Conservation (phyloP, 1,284 basidiomycete species). For the Puccinia hordei region DNA sequence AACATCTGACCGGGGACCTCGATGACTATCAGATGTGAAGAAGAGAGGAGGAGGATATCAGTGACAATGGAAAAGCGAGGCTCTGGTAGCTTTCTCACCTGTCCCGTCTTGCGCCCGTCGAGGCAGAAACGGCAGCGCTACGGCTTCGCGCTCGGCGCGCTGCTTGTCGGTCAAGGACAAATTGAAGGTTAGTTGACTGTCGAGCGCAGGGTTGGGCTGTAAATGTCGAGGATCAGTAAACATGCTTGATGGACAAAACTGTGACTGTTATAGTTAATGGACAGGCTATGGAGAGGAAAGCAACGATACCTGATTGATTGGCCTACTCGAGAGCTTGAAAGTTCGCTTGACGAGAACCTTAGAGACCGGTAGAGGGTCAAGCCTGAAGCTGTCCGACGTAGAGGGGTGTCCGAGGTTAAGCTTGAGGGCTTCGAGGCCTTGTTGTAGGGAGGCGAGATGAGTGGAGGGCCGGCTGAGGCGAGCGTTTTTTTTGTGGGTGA, state of each 20-base stretch:
- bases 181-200: constrained; percentile 39
- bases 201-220: neutral
- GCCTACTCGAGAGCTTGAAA: neutral
- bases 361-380: neutral
- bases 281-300: neutral
- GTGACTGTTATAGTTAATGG: neutral
- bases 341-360: constrained; percentile 3
- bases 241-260: neutral
- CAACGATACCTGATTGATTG: constrained; percentile 12
- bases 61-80: neutral
- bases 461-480: neutral
- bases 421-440: constrained; percentile 35
- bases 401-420: neutral
- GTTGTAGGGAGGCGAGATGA: constrained; percentile 8
- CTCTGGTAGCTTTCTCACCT: neutral
- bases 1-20: constrained; percentile 45
- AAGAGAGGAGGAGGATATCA: neutral
- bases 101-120: constrained; percentile 15
- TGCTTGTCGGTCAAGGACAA: constrained; percentile 46
- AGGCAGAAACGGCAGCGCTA: constrained; percentile 42
- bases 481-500: neutral
- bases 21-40: constrained; percentile 29
- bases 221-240: neutral
- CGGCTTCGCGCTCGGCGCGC: constrained; percentile 33
- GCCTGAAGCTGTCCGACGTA: neutral